Conservation (phyloP, 1,284 basidiomycete species). For the Cutaneotrichosporon sp. region DNA sequence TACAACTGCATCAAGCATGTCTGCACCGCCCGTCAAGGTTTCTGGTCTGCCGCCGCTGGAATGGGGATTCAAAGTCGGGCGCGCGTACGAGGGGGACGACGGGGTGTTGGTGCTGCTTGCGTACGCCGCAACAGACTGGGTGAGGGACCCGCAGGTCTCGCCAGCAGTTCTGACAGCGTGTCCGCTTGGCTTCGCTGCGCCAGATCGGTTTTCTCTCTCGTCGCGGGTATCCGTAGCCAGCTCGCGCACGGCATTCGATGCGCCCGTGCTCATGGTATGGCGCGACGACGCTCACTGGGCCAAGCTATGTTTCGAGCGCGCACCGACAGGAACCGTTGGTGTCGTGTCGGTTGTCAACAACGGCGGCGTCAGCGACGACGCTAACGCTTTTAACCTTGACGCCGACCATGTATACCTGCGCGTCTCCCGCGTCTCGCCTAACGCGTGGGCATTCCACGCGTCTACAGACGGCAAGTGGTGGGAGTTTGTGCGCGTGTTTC, state of each 20-base stretch:
- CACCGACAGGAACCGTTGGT: background rate
- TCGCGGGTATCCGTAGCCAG: background rate
- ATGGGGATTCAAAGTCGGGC: background rate
- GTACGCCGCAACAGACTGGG: constrained; percentile 2
- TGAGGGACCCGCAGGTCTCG: background rate
- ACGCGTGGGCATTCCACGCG: background rate
- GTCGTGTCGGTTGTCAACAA: constrained; percentile 1
- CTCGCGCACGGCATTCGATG: constrained; percentile 1
- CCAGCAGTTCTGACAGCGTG: background rate
- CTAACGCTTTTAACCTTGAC: background rate
- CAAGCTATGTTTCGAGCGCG: constrained; percentile 1
- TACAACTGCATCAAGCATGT: no score
- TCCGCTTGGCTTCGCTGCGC: background rate
- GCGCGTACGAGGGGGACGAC: background rate
- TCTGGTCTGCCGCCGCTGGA: constrained; percentile 1
- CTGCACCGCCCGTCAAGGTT: background rate
- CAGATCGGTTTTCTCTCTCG: background rate
- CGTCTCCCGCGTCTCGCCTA: background rate
- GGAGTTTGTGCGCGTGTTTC: constrained; percentile 2
- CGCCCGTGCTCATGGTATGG: constrained; percentile 5
- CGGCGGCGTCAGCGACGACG: constrained; percentile 2
- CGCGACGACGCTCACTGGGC: constrained; percentile 4
- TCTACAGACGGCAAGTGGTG: background rate
- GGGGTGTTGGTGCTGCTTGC: background rate
- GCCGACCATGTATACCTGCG: background rate